Base-by-base conservation (phyloP, 371 early-diverging fungal genomes). In the Basidiobolus meristosporus region DNA sequence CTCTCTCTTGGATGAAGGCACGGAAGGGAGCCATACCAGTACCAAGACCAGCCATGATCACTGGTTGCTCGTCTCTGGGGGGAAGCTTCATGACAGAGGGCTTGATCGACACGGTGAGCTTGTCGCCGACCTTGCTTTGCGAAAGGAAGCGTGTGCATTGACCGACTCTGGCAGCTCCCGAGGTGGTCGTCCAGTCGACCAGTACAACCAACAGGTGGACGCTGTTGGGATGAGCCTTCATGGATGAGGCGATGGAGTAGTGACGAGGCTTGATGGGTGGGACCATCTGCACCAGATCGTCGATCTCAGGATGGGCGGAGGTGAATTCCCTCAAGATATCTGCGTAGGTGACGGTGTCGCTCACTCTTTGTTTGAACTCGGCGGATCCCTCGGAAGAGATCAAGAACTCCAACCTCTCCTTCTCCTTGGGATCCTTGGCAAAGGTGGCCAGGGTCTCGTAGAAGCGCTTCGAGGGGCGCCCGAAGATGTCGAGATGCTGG, bases 11-110 rank as follows among this genome's bases (percentile, higher is more conserved):
- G 53, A 92, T 81, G 45, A 92, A 92, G 1, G 90, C 91, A 44
- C 88, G 79, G 81, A 90, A 90, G 26, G 93, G 93, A 14, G 93
- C 93, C 87, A 92, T 90, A 48, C 93, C 93, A 5, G 93, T 92
- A 51, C 92, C 92, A 28, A 91, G 70, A 50, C 93, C 93, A 36
- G 91, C 82, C 88, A 92, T 90, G 53, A 90, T 77, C 18, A 92
- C 82, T 36, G 93, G 93, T 47, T 80, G 78, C 36, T 56, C 53
- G 45, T 78, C 79, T 29, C 68, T 60, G 30, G 77, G 73, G 36
- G 90, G 90, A 41, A 90, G 59, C 56, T 83, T 87, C 92, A 91
- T 91, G 20, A 90, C 89, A 1, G 87, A 86, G 19, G 89, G 88
- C 66, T 90, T 91, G 67, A 91, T 77, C 21, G 82, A 72, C 7